phyloP scores from a whole-genome alignment of 2,329 filamentous ascomycete species.

The Capronia americana region DNA sequence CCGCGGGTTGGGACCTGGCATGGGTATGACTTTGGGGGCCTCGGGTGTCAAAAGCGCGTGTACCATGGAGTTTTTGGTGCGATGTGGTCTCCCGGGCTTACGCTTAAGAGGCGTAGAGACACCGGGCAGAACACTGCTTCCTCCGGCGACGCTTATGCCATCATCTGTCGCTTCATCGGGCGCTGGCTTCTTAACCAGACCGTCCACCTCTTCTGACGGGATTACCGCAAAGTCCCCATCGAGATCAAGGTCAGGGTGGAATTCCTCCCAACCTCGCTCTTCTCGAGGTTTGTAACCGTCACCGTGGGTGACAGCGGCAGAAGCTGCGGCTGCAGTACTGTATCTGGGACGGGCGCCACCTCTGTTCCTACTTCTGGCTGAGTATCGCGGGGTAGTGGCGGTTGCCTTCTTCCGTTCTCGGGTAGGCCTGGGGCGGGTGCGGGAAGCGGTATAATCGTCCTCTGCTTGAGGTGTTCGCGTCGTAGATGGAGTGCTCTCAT shows the following conservation, averaged over 20 bases:
- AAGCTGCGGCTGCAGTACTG: constrained; percentile 83
- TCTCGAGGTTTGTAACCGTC: constrained; percentile 98
- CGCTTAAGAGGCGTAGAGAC: constrained; percentile 71
- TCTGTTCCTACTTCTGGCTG: constrained; percentile 36
- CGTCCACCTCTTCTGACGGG: constrained; percentile 83
- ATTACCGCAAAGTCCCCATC: constrained; percentile 80
- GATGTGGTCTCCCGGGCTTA: constrained; percentile 69
- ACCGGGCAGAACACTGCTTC: constrained; percentile 91
- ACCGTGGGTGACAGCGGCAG: constrained; percentile 84
- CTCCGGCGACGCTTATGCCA: constrained; percentile 17
- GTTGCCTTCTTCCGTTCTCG: constrained; percentile 32
- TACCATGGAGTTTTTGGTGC: constrained; percentile 66
- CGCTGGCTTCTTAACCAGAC: constrained; percentile 58
- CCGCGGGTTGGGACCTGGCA: constrained; percentile 57
- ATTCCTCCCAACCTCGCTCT: constrained; percentile 96
- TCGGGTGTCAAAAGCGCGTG: constrained; percentile 65
- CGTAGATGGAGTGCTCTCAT: constrained; percentile 53
- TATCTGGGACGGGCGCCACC: constrained; percentile 66
- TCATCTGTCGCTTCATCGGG: constrained; percentile 37
- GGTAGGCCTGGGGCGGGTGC: constrained; percentile 56
- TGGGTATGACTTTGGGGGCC: constrained; percentile 57
- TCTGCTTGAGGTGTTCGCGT: constrained; percentile 58
- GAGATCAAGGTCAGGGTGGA: constrained; percentile 93
- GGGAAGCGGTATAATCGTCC: constrained; percentile 53
- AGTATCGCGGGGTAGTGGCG: constrained; percentile 32